Evolutionary conservation across 331 rosid genomes (phyloP).

Genomic region (Prunus yedoensis): DNA sequence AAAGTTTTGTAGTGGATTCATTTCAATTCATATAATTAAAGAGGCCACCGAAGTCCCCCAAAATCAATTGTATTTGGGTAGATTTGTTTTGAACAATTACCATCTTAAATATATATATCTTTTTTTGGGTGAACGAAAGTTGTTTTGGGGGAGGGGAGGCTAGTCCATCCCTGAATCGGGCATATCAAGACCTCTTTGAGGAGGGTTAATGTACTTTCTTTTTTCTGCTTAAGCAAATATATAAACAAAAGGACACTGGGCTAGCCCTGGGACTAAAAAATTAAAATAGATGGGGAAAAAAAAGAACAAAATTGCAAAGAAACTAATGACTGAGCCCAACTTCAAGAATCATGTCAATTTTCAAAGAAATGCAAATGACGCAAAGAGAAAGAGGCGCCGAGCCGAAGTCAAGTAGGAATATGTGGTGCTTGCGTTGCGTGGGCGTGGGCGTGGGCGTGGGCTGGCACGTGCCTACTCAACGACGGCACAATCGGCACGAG

Average conservation of each 20-base stretch:
- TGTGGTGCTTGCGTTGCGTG: neutral
- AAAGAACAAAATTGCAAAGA: neutral
- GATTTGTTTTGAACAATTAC: neutral
- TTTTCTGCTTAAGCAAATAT: neutral
- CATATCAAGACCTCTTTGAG: rapidly evolving
- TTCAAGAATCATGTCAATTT: neutral
- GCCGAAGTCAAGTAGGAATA: too few species aligned
- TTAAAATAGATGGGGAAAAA: too few species aligned
- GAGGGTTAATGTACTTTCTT: neutral
- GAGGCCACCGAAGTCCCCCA: neutral
- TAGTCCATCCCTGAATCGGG: too few species aligned
- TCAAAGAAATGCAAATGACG: neutral
- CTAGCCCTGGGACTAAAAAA: too few species aligned
- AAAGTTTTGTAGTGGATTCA: neutral
- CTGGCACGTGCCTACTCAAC: slow-evolving; percentile 4
- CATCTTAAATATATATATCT: too few species aligned
- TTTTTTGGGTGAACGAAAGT: too few species aligned
- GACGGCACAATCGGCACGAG: neutral
- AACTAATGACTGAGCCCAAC: too few species aligned
- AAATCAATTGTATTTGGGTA: neutral
- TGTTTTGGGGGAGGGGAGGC: too few species aligned
- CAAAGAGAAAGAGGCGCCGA: too few species aligned
- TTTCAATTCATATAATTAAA: neutral
- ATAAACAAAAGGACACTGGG: neutral
- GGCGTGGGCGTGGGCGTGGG: slow-evolving; percentile 11